Evolutionary conservation across 1,284 basidiomycete species (phyloP).

Genomic region (Spongispora temasekensis): DNA sequence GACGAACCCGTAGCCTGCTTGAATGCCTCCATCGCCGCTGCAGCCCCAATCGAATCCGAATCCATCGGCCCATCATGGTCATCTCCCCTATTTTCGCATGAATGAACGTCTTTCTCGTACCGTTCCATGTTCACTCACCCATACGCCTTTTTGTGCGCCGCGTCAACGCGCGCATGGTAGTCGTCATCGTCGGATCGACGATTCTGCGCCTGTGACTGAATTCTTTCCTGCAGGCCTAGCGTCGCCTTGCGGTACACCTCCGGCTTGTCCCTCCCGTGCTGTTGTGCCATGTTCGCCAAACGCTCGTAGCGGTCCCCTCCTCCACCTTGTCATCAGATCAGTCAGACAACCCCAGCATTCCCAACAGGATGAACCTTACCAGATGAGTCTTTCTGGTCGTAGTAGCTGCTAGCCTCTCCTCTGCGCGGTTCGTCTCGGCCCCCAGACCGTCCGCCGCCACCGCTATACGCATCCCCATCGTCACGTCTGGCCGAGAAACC

Average conservation of each 20-base stretch:
- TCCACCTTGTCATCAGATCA: slow-evolving; percentile 1
- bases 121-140: slow-evolving; percentile 21
- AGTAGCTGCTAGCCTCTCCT: slow-evolving; percentile 28
- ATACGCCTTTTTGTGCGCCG: slow-evolving; percentile 36
- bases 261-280: slow-evolving; percentile 22
- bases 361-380: slow-evolving; percentile 7
- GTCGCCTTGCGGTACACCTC: slow-evolving; percentile 24
- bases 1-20: slow-evolving; percentile 26
- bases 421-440: slow-evolving; percentile 7
- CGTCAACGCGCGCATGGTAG: slow-evolving; percentile 23
- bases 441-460: background rate
- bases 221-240: slow-evolving; percentile 23
- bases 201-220: slow-evolving; percentile 16
- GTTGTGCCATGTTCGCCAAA: slow-evolving; percentile 20
- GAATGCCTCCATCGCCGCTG: slow-evolving; percentile 34
- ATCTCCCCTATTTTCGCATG: slow-evolving; percentile 12
- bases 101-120: background rate
- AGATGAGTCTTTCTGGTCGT: slow-evolving; percentile 12
- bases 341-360: slow-evolving; percentile 8
- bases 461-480: slow-evolving; percentile 8
- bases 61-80: slow-evolving; percentile 35
- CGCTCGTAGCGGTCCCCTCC: slow-evolving; percentile 23
- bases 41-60: slow-evolving; percentile 27
- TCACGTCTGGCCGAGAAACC: slow-evolving; percentile 18
- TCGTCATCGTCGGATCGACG: slow-evolving; percentile 7